Evolutionary conservation across 2,329 filamentous ascomycete genomes (phyloP).

Genomic region (Teratosphaeriaceae sp.): DNA sequence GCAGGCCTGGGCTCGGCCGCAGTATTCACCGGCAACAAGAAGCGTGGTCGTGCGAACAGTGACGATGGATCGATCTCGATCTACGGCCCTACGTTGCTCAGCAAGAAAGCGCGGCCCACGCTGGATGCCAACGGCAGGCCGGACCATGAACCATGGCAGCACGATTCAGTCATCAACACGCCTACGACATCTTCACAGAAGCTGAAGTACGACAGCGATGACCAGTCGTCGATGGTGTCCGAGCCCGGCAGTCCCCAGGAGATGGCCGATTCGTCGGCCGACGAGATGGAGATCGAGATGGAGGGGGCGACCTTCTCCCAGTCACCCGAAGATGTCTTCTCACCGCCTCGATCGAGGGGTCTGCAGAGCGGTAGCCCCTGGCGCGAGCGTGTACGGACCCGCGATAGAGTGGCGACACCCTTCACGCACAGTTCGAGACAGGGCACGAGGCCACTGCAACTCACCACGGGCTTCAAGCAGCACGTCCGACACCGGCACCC

Average conservation of each 20-base stretch:
- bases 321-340: constrained; percentile 13
- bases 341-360: constrained; percentile 6
- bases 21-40: neutral
- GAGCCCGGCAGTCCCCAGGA: constrained; percentile 27
- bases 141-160: constrained; percentile 8
- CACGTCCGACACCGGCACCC: constrained; percentile 27
- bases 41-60: neutral
- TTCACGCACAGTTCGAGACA: constrained; percentile 16
- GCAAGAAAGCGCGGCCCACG: constrained; percentile 10
- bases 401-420: constrained; percentile 20
- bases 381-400: constrained; percentile 16
- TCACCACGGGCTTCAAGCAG: constrained; percentile 14
- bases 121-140: constrained; percentile 4
- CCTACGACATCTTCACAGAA: constrained; percentile 17
- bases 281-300: constrained; percentile 16
- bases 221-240: constrained; percentile 25
- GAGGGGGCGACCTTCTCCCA: constrained; percentile 17
- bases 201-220: constrained; percentile 26
- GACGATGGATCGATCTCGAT: neutral
- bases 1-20: neutral
- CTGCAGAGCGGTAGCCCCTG: constrained; percentile 13
- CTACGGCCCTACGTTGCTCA: neutral
- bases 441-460: constrained; percentile 14
- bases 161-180: constrained; percentile 25
- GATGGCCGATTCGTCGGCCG: constrained; percentile 19